Evolutionary conservation across 192 early-diverging fungal genomes (phyloP).

Genomic region (Spizellomyces sp.): DNA sequence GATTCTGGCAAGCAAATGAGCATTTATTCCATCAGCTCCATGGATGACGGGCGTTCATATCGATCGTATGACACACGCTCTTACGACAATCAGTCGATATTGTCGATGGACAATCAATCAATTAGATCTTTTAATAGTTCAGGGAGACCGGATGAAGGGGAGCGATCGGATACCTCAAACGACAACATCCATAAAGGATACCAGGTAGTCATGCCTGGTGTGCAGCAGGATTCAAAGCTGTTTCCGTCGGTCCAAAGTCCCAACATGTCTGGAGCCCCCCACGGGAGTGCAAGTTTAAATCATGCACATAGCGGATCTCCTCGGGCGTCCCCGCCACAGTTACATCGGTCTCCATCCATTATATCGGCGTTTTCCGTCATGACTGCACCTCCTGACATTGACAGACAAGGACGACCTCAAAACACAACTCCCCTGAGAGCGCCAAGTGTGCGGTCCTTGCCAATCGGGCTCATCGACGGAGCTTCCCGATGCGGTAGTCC

Average conservation of each 20-base stretch:
- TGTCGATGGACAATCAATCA: conserved; percentile 11
- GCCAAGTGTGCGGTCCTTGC: neutral
- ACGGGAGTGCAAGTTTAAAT: neutral
- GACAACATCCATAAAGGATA: too few relatives aligned
- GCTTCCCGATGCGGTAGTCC: neutral
- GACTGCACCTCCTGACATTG: conserved; percentile 16
- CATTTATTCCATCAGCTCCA: neutral
- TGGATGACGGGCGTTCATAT: conserved; percentile 20
- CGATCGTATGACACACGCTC: conserved; percentile 24
- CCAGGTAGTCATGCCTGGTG: conserved; percentile 6
- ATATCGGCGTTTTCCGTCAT: conserved; percentile 13
- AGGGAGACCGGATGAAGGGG: neutral
- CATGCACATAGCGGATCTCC: neutral
- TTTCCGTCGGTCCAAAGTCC: neutral
- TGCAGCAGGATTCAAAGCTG: neutral
- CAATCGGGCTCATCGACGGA: conserved; percentile 1
- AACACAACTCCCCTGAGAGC: neutral
- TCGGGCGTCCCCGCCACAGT: neutral
- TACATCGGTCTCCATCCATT: conserved; percentile 27
- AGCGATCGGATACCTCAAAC: neutral
- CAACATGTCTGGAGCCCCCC: neutral
- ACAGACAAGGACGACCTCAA: neutral
- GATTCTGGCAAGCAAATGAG: conserved; percentile 26
- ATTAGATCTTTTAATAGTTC: conserved; percentile 4
- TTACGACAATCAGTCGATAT: conserved; percentile 11